Evolutionary conservation across 116 monocot genomes (phyloP).

Genomic region (Phalaenopsis hybrid): DNA sequence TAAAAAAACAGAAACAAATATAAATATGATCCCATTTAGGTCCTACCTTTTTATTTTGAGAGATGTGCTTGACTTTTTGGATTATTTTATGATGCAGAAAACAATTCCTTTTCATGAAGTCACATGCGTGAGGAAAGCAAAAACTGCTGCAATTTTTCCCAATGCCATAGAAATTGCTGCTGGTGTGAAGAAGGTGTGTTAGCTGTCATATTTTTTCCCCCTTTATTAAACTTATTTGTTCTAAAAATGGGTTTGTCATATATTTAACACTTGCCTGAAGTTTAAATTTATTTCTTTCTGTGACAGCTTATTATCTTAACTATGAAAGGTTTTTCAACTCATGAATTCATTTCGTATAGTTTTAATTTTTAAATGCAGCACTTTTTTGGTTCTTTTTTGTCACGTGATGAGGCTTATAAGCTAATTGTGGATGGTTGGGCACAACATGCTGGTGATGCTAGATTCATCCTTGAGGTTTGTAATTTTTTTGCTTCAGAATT

Average conservation of each 20-base stretch:
- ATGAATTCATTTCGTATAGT: not conserved
- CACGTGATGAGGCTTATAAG: constrained; percentile 87
- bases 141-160: constrained; percentile 89
- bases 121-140: constrained; percentile 82
- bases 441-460: constrained; percentile 57
- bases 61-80: not conserved
- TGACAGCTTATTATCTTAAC: not conserved
- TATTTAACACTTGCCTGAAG: not conserved
- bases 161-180: constrained; percentile 89
- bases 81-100: constrained; percentile 43
- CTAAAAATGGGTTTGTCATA: not conserved
- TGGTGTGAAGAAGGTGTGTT: constrained; percentile 63
- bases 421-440: constrained; percentile 76
- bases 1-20: too few relatives aligned
- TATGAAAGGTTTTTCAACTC: constrained; percentile 4
- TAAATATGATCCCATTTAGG: too few relatives aligned
- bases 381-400: constrained; percentile 96
- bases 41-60: not conserved
- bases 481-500: constrained; percentile 15
- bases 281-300: not conserved
- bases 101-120: constrained; percentile 73
- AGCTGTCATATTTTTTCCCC: not conserved
- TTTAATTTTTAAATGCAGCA: constrained; percentile 33
- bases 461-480: constrained; percentile 45
- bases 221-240: not conserved